Evolutionary conservation across 2,329 filamentous ascomycete genomes (phyloP).

Genomic region (Didymella exigua): DNA sequence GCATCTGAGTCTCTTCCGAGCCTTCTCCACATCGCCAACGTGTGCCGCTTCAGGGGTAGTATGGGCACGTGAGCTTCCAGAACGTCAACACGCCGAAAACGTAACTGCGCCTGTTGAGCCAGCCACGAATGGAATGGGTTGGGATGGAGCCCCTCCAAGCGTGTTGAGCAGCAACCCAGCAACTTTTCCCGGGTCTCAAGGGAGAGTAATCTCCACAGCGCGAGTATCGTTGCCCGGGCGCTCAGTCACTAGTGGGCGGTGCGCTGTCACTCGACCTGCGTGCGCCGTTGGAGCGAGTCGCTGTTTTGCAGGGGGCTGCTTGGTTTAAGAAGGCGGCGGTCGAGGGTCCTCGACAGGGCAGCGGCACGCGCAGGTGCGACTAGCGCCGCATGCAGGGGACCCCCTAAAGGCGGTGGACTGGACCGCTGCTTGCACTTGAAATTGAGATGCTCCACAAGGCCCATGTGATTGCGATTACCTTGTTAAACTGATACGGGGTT

Average conservation of each 20-base stretch:
- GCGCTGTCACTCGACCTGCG: slow-evolving; percentile 11
- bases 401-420: slow-evolving; percentile 9
- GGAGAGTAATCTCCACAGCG: slow-evolving; percentile 7
- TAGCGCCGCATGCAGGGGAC: slow-evolving; percentile 17
- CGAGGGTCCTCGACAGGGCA: slow-evolving; percentile 5
- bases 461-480: slow-evolving; percentile 15
- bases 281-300: slow-evolving; percentile 5
- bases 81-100: slow-evolving; percentile 13
- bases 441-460: slow-evolving; percentile 6
- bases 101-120: slow-evolving; percentile 6
- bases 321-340: slow-evolving; percentile 3
- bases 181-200: neutral
- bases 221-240: slow-evolving; percentile 12
- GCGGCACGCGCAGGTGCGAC: slow-evolving; percentile 8
- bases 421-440: slow-evolving; percentile 12
- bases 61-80: slow-evolving; percentile 13
- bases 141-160: neutral
- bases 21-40: neutral
- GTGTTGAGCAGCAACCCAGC: slow-evolving; percentile 7
- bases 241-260: slow-evolving; percentile 11
- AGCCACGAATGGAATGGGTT: slow-evolving; percentile 2
- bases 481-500: slow-evolving; percentile 17
- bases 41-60: slow-evolving; percentile 7
- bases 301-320: slow-evolving; percentile 7
- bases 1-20: neutral